Conservation (phyloP, 495 filamentous ascomycete species). For the Hypoxylon fuscum region DNA sequence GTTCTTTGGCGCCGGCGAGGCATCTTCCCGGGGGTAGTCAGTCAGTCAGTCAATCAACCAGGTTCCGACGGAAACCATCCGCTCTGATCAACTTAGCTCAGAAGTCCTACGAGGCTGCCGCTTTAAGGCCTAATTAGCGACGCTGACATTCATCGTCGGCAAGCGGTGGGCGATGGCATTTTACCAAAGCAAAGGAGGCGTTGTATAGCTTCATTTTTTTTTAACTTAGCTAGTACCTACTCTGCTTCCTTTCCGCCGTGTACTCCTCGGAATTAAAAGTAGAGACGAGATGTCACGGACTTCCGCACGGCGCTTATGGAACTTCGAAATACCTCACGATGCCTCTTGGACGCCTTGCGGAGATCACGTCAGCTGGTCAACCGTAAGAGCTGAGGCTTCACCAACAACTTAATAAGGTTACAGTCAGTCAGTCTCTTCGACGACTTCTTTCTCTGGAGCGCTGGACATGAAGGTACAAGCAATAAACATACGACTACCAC, state of each 20-base stretch:
- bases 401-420: too few species aligned
- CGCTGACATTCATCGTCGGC: neutral
- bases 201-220: neutral
- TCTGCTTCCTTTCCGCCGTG: neutral
- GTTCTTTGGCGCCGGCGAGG: too few species aligned
- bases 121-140: neutral
- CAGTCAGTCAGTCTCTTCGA: too few species aligned
- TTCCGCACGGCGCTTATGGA: neutral
- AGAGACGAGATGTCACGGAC: neutral
- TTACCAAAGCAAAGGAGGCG: neutral
- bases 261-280: neutral
- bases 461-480: too few species aligned
- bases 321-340: neutral
- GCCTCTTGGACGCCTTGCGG: neutral
- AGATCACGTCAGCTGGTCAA: neutral
- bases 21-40: too few species aligned
- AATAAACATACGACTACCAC: too few species aligned
- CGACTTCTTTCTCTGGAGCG: too few species aligned
- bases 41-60: too few species aligned
- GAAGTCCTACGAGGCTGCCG: neutral
- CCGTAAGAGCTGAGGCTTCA: too few species aligned
- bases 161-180: neutral
- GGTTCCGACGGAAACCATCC: too few species aligned
- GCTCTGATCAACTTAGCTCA: neutral
- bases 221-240: neutral